Evolutionary conservation across 2,329 filamentous ascomycete species (phyloP).

Genomic region (Diaporthe ilicicola): DNA sequence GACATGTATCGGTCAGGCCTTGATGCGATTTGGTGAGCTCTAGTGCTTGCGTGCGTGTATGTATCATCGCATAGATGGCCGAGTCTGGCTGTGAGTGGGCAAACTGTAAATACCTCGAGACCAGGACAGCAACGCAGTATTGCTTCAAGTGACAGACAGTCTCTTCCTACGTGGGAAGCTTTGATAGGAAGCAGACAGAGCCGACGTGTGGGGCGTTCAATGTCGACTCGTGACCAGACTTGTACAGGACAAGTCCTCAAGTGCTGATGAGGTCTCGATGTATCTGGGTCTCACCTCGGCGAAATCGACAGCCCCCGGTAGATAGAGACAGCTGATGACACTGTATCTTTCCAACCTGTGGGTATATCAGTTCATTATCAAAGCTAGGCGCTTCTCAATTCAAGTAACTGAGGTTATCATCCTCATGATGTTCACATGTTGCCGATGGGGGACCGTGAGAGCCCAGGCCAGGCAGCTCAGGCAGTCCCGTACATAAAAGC

Average conservation of each 20-base stretch:
- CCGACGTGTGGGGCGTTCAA: background rate
- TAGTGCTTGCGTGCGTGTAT: background rate
- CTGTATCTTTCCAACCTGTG: background rate
- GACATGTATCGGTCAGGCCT: background rate
- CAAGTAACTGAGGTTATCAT: background rate
- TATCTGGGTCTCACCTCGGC: background rate
- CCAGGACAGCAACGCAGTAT: too few species aligned
- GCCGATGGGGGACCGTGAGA: background rate
- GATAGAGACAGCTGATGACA: background rate
- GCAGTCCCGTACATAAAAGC: too few species aligned
- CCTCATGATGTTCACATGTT: too few species aligned
- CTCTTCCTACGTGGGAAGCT: background rate
- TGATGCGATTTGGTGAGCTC: background rate
- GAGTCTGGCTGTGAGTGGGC: background rate
- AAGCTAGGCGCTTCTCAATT: too few species aligned
- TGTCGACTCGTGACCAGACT: too few species aligned
- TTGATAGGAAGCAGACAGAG: too few species aligned
- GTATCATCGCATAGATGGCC: fast-evolving
- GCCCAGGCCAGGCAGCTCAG: background rate
- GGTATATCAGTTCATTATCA: background rate
- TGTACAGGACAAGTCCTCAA: too few species aligned
- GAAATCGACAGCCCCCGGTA: background rate
- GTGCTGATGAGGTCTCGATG: background rate
- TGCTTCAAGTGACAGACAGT: too few species aligned
- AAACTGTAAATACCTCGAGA: too few species aligned